These are phyloP conservation scores for Trichosporon faecale DNA, from an alignment of 1,284 basidiomycete species.

Conservation along the genomic window DNA sequence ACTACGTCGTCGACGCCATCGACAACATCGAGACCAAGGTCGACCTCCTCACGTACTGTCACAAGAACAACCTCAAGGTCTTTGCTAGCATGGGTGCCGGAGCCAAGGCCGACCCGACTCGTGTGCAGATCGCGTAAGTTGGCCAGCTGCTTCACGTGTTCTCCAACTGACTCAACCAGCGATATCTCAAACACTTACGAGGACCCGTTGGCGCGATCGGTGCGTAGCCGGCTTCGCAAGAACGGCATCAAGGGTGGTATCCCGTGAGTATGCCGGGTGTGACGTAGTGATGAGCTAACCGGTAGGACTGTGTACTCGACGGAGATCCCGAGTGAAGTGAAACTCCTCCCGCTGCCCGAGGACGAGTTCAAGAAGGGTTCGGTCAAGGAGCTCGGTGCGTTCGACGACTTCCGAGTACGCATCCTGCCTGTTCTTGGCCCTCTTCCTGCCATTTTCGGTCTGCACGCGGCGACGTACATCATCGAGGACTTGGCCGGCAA, in stretches of 20 bases:
- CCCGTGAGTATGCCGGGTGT: no score
- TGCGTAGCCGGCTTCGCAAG: slow-evolving; percentile 72
- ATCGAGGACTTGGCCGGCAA: slow-evolving; percentile 77
- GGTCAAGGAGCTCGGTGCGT: slow-evolving; percentile 84
- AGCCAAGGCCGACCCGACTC: slow-evolving; percentile 92
- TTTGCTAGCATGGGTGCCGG: slow-evolving; percentile 98
- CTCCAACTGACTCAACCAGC: slow-evolving; percentile 46
- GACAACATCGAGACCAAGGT: slow-evolving; percentile 96
- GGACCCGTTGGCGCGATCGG: slow-evolving; percentile 88
- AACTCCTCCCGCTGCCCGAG: slow-evolving; percentile 83
- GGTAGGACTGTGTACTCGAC: slow-evolving; percentile 85
- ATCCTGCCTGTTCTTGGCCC: slow-evolving; percentile 57
- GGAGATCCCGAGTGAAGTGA: slow-evolving; percentile 80
- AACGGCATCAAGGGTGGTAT: slow-evolving; percentile 70
- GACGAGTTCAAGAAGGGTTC: slow-evolving; percentile 88
- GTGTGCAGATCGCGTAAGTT: slow-evolving; percentile 73
- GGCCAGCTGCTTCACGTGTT: background rate
- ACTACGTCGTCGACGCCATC: slow-evolving; percentile 94
- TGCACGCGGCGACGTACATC: slow-evolving; percentile 82
- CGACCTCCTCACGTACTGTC: slow-evolving; percentile 78
- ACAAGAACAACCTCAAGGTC: slow-evolving; percentile 72
- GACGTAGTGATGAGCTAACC: no score
- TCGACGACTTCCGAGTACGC: slow-evolving; percentile 82
- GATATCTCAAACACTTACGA: slow-evolving; percentile 92
- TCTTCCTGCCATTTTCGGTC: slow-evolving; percentile 80